Conservation (phyloP, 257 asterid genomes). For the Fraxinus quadrangulata region DNA sequence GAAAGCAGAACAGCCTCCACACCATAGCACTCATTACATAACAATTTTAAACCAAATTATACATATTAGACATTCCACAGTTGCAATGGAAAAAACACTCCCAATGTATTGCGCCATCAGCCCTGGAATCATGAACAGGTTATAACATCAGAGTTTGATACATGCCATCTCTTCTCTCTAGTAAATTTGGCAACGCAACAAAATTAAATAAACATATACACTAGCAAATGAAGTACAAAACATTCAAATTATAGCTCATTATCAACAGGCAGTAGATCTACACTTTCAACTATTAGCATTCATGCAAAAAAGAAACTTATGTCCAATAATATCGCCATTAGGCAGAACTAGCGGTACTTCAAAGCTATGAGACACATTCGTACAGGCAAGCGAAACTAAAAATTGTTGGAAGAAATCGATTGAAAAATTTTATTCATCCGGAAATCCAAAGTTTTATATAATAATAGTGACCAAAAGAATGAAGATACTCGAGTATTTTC, state of each 20-base stretch:
- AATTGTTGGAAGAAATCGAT: background rate
- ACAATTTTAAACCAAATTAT: background rate
- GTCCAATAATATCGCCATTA: background rate
- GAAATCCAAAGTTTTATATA: background rate
- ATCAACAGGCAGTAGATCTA: background rate
- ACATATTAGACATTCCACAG: background rate
- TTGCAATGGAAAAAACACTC: background rate
- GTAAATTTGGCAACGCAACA: constrained; percentile 7
- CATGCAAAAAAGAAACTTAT: background rate
- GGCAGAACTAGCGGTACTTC: background rate
- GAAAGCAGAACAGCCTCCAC: background rate
- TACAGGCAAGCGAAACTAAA: background rate
- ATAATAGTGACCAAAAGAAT: background rate
- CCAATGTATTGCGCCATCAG: constrained; percentile 4
- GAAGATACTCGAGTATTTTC: background rate
- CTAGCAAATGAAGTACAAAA: background rate
- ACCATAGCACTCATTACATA: background rate
- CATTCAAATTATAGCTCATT: background rate
- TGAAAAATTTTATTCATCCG: background rate
- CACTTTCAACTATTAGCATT: background rate
- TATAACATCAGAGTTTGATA: background rate
- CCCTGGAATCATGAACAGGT: constrained; percentile 9
- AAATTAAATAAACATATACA: background rate
- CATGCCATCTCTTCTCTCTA: background rate
- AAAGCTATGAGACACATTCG: too few species aligned